phyloP scores from a whole-genome alignment of 495 filamentous ascomycete genomes.

The Aspergillus ellipticus region DNA sequence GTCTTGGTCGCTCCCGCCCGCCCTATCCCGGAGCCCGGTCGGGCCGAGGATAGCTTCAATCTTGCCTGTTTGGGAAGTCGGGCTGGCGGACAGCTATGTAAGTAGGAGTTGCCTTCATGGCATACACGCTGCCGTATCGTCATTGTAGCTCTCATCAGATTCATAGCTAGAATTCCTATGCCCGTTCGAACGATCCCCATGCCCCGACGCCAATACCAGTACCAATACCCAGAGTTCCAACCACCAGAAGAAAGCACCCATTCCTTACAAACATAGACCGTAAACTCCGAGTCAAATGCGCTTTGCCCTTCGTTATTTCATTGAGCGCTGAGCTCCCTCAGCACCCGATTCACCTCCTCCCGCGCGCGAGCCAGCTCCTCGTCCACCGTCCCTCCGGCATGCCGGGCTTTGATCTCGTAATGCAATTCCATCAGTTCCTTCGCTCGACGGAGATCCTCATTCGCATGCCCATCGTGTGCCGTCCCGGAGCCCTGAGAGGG shows the following conservation, averaged over 20 bases:
- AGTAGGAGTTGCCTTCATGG: too few species aligned
- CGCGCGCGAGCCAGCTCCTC: slow-evolving; percentile 44
- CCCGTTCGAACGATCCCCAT: too few species aligned
- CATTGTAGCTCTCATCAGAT: too few species aligned
- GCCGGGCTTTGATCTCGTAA: slow-evolving; percentile 48
- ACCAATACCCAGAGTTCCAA: too few species aligned
- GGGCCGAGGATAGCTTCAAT: slow-evolving; percentile 18
- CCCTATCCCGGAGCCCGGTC: slow-evolving; percentile 13
- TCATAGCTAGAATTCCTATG: too few species aligned
- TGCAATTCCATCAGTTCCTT: slow-evolving; percentile 58
- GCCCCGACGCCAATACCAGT: too few species aligned
- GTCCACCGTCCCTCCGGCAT: slow-evolving; percentile 39
- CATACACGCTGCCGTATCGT: too few species aligned
- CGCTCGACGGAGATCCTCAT: slow-evolving; percentile 51
- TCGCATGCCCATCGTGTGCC: slow-evolving; percentile 16
- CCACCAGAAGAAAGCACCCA: too few species aligned
- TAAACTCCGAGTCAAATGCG: too few species aligned
- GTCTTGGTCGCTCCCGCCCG: slow-evolving; percentile 6
- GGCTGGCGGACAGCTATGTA: too few species aligned
- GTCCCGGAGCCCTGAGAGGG: neutral
- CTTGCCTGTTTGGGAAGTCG: slow-evolving; percentile 16
- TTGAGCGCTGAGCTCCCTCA: slow-evolving; percentile 25
- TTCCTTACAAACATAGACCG: neutral
- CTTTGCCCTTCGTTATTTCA: neutral
- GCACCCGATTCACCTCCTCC: slow-evolving; percentile 38